Evolutionary conservation across 768 basidiomycete species (phyloP).

Genomic region (Suillus tomentosus): DNA sequence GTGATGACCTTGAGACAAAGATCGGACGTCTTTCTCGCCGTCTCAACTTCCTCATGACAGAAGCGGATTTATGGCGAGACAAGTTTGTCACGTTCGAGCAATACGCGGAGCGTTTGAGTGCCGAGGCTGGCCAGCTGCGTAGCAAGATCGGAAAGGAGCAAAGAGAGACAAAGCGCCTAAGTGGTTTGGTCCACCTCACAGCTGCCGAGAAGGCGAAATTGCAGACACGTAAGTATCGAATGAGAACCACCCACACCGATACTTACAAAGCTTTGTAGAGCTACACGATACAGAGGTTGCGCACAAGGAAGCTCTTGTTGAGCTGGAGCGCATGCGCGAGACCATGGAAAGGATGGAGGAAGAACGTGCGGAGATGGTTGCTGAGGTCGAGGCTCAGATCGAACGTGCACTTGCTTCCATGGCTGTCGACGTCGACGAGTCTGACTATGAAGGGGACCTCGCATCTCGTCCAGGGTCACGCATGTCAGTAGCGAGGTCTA

Average conservation of each 20-base stretch:
- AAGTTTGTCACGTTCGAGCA: conserved; percentile 94
- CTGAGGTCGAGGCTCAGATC: conserved; percentile 92
- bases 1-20: conserved; percentile 93
- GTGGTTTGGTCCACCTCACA: conserved; percentile 75
- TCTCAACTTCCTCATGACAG: conserved; percentile 90
- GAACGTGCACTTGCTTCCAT: conserved; percentile 84
- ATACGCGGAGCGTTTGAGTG: conserved; percentile 88
- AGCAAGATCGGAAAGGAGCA: conserved; percentile 91
- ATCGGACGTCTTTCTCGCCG: conserved; percentile 84
- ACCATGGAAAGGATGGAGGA: conserved; percentile 87
- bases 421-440: conserved; percentile 75
- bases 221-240: conserved; percentile 64
- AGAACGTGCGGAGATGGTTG: conserved; percentile 86
- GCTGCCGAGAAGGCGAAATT: conserved; percentile 78
- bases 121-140: conserved; percentile 82
- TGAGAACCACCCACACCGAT: background rate
- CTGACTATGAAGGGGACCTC: conserved; percentile 59
- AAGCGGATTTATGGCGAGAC: conserved; percentile 87
- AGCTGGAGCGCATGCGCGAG: conserved; percentile 81
- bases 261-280: conserved; percentile 45
- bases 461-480: conserved; percentile 71
- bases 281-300: conserved; percentile 80
- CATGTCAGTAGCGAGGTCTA: conserved; percentile 56
- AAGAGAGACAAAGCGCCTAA: conserved; percentile 82
- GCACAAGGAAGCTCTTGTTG: conserved; percentile 76